phyloP scores from a whole-genome alignment of 768 basidiomycete genomes.

The Boletus speciosus region DNA sequence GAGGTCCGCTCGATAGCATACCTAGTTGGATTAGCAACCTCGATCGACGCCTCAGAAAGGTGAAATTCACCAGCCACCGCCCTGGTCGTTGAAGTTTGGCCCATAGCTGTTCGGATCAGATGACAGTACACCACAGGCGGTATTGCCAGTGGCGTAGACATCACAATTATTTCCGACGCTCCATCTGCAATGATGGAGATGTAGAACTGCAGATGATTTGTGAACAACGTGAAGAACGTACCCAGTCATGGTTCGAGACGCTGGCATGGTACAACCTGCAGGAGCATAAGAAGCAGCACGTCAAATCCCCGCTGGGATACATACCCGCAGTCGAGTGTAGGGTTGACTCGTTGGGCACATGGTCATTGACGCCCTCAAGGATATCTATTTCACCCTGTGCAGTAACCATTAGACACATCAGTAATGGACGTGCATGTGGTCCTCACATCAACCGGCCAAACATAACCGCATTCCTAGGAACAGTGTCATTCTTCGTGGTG shows the following conservation, averaged over 20 bases:
- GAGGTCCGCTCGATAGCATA: conserved; percentile 35
- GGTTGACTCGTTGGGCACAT: conserved; percentile 28
- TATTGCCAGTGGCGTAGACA: conserved; percentile 21
- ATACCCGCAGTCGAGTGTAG: conserved; percentile 27
- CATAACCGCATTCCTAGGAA: conserved; percentile 22
- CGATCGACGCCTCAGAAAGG: background rate
- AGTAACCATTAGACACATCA: background rate
- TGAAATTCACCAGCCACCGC: conserved; percentile 35
- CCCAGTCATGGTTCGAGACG: conserved; percentile 32
- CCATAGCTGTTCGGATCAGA: conserved; percentile 32
- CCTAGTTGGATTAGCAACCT: conserved; percentile 14
- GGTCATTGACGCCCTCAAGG: conserved; percentile 32
- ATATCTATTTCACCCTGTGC: conserved; percentile 32
- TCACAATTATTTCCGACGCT: conserved; percentile 24
- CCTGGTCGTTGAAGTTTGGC: conserved; percentile 32
- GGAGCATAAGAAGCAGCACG: background rate
- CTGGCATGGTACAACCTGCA: conserved; percentile 31
- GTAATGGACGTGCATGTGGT: background rate
- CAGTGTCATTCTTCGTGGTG: background rate
- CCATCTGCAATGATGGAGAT: conserved; percentile 8
- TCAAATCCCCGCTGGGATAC: background rate
- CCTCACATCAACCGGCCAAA: conserved; percentile 27
- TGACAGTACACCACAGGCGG: conserved; percentile 32
- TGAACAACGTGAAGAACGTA: conserved; percentile 5
- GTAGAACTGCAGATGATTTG: background rate